Percentiles rank a stretch among this genome's conserved stretches.
These are phyloP conservation scores for Chaetomiaceae sp. DNA, from an alignment of 2,329 filamentous ascomycete species.

Conservation along the genomic window DNA sequence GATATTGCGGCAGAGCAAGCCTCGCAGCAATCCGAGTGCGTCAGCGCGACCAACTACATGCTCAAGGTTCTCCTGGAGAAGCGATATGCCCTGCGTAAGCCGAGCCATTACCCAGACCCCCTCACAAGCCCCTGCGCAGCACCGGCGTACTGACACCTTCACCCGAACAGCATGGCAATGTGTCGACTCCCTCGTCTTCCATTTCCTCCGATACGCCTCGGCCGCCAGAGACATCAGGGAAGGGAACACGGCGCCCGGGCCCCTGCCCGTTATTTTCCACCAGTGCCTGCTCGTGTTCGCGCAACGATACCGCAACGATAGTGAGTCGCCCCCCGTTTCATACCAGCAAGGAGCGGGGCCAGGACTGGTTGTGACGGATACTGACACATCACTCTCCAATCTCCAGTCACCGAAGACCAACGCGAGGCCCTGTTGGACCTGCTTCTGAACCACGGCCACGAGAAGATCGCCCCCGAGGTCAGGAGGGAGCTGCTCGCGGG, in stretches of 20 bases:
- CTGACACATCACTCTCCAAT: background rate
- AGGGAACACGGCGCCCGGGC: conserved; percentile 47
- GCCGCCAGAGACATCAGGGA: conserved; percentile 48
- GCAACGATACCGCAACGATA: conserved; percentile 90
- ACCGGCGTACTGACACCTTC: background rate
- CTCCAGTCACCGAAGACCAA: conserved; percentile 73
- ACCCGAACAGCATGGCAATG: conserved; percentile 54
- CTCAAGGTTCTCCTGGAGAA: conserved; percentile 92
- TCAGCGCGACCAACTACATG: conserved; percentile 90
- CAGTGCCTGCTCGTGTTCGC: conserved; percentile 90
- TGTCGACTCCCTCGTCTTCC: conserved; percentile 90
- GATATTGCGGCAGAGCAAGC: conserved; percentile 93
- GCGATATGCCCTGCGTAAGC: conserved; percentile 75
- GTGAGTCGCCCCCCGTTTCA: conserved; percentile 22
- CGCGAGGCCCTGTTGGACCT: conserved; percentile 85
- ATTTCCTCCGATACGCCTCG: conserved; percentile 78
- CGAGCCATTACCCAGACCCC: background rate
- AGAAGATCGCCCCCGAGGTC: conserved; percentile 85
- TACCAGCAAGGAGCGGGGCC: too few relatives aligned
- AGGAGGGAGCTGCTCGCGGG: conserved; percentile 83
- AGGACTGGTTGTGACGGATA: too few relatives aligned
- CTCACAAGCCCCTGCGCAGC: background rate
- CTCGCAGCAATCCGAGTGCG: conserved; percentile 74
- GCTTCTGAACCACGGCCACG: conserved; percentile 77
- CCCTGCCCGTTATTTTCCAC: conserved; percentile 92